Base-by-base conservation (phyloP, 2,329 filamentous ascomycete species). In the Zarea fungicola region DNA sequence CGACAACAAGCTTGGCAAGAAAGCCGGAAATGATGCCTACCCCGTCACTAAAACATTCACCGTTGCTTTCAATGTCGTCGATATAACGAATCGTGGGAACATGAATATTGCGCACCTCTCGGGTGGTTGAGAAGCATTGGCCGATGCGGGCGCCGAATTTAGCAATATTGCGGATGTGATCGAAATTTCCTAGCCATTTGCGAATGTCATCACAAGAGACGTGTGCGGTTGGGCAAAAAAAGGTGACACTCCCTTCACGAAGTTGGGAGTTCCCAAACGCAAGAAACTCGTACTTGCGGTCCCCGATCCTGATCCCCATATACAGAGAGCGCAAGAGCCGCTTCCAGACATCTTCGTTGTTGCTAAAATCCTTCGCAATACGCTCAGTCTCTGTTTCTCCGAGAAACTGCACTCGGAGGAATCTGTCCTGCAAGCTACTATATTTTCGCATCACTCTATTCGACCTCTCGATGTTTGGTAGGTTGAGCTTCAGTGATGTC, bases 241-340 rank as follows among this genome's bases (percentile, higher is more conserved):
- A 96, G 61, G 93, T 97, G 0, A 89, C 91, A 0, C 91, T 87
- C 56, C 92, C 84, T 61, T 97, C 91, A 44, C 92, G 81, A 52
- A 99, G 87, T 59, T 99, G 93, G 0, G 93, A 96, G 64, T 93
- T 97, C 0, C 93, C 92, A 68, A 91, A 96, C 0, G 92, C 93
- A 22, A 99, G 78, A 55, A 97, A 97, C 56, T 92, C 80, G 64
- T 90, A 99, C 51, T 81, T 80, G 7, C 89, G 83, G 54, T 85
- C 87, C 5, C 89, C 93, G 42, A 99, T 83, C 1, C 74, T 74
- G 55, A 99, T 92, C 1, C 93, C 93, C 48, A 93, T 80, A 37
- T 70, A 75, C 60, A 97, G 71, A 0, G 85, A 79, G 41, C 85
- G 77, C 54, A 81, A 81, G 18, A 96, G 77, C 11, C 89, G 80